These are phyloP conservation scores for Atkinsonella texensis DNA, from an alignment of 2,329 filamentous ascomycete species.

Conservation along the genomic window DNA sequence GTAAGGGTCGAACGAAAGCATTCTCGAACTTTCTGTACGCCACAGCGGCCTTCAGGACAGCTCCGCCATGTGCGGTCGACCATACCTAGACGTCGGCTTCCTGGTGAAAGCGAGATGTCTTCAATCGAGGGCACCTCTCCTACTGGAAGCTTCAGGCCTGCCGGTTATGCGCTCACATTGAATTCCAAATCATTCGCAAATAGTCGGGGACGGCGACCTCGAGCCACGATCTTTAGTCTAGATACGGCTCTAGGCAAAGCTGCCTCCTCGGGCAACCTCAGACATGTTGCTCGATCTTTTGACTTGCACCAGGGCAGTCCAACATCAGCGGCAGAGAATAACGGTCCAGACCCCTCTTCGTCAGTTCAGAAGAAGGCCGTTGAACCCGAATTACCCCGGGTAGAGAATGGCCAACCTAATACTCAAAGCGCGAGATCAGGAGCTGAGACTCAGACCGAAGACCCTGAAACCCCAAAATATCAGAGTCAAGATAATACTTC, in stretches of 20 bases:
- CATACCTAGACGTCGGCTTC: conserved; percentile 2
- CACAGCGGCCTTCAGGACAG: conserved; percentile 6
- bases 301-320: not conserved
- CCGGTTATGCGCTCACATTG: not conserved
- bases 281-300: not conserved
- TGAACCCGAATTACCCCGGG: conserved; percentile 5
- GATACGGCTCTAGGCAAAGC: conserved; percentile 1
- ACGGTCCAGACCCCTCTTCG: not conserved
- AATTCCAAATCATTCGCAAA: conserved; percentile 1
- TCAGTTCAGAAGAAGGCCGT: conserved; percentile 6
- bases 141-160: not conserved
- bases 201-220: conserved; percentile 3
- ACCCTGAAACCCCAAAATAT: not conserved
- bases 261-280: conserved; percentile 3
- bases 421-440: not conserved
- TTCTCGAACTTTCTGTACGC: conserved; percentile 12
- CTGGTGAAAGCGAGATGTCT: not conserved
- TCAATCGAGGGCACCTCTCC: not conserved
- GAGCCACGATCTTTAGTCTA: conserved; percentile 7
- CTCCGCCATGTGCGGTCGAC: conserved; percentile 5
- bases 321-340: too few species aligned
- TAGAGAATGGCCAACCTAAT: not conserved
- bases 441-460: not conserved
- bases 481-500: not conserved
- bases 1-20: conserved; percentile 28